Evolutionary conservation across 345 rosid genomes (phyloP), one percentile per base, ranked within the genome.

Genomic region (Eucalyptus pauciflora): DNA sequence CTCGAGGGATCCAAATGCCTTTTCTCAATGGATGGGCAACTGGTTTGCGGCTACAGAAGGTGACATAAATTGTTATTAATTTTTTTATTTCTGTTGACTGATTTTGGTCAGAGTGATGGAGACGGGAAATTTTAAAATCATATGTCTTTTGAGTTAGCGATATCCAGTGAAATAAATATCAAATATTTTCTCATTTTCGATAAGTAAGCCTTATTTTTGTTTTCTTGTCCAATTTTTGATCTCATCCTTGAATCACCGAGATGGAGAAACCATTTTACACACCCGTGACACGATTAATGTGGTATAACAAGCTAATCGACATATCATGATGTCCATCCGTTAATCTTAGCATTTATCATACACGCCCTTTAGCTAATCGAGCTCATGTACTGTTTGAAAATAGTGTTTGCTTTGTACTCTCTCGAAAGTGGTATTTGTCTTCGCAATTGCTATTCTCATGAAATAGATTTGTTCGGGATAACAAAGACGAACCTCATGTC

Each of bases 271-370:
- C 0, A 7, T 33, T 71, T 71, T n/a, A 64, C 37, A n/a, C 3
- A 5, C 37, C 0, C n/a, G 0, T 64, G 16, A n/a, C 76, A 15
- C 1, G 20, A 64, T 7, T 13, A 18, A n/a, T 14, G 20, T 64
- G 18, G 7, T 14, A 29, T 15, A 14, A 64, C 76, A 64, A 64
- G 76, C 18, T 8, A 64, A 29, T 64, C 2, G 10, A 52, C 56
- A 18, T 0, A 18, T 52, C 58, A 52, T 20, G 58, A 52, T 52
- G 20, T 64, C 41, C 20, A n/a, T 64, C 76, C 5, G 0, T n/a
- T n/a, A 14, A 15, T n/a, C 0, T 15, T 10, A 9, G 5, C 37
- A 29, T n/a, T n/a, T 33, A 64, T 15, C 18, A 16, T n/a, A 3
- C 20, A n/a, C 3, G 18, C 2, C 10, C 76, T n/a, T 64, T 4